Conservation (phyloP, 805 yeast genomes). For the Teunomyces funiuensis region DNA sequence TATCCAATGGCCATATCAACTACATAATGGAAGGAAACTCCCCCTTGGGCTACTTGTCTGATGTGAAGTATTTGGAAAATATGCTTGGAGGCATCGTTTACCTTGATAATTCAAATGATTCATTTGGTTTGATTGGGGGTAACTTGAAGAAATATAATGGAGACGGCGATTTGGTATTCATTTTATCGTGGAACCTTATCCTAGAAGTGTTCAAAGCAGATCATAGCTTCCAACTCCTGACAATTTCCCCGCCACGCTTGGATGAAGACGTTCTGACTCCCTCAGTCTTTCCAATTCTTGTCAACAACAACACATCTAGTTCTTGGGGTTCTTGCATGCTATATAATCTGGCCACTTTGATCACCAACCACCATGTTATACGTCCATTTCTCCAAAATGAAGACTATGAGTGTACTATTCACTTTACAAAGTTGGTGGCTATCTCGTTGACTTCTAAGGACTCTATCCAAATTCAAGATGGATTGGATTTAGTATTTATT, state of each 20-base stretch:
- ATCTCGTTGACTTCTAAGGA: conserved; percentile 12
- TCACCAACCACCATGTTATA: conserved; percentile 46
- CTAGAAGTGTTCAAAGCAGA: conserved; percentile 7
- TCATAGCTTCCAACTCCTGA: background rate
- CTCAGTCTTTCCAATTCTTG: conserved; percentile 17
- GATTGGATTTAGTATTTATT: conserved; percentile 41
- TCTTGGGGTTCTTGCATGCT: conserved; percentile 48
- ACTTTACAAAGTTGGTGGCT: background rate
- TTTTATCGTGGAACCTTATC: conserved; percentile 28
- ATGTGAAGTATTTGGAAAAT: conserved; percentile 45
- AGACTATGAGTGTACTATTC: background rate
- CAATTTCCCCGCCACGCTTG: background rate
- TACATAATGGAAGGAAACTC: conserved; percentile 17
- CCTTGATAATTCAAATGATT: conserved; percentile 1
- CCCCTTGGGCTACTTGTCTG: conserved; percentile 31
- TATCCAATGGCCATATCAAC: conserved; percentile 24
- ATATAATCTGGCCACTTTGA: conserved; percentile 27
- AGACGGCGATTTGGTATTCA: conserved; percentile 43
- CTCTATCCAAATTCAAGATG: conserved; percentile 22
- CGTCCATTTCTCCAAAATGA: conserved; percentile 13
- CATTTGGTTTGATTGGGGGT: conserved; percentile 42
- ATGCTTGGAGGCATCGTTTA: conserved; percentile 42
- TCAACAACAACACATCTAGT: background rate
- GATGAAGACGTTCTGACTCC: background rate
- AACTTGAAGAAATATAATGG: conserved; percentile 40